phyloP scores from a whole-genome alignment of 306 rosid species.

The Cotoneaster glaucophyllus region DNA sequence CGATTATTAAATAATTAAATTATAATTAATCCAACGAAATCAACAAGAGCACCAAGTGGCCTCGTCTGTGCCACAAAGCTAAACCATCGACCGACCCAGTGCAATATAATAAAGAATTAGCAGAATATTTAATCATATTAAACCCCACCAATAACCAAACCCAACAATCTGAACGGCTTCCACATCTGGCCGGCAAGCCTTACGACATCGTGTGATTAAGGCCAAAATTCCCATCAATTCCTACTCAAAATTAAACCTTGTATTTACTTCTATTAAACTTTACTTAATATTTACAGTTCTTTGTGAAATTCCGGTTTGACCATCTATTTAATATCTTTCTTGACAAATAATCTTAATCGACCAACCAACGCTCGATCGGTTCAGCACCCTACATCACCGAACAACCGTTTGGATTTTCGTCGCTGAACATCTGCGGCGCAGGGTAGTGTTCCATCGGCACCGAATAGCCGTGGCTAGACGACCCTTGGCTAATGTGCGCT shows the following conservation, averaged over 20 bases:
- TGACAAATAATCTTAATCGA: not conserved
- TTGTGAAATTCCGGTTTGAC: not conserved
- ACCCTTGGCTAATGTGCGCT: slow-evolving; percentile 24
- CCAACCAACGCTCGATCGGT: not conserved
- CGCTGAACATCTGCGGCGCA: slow-evolving; percentile 60
- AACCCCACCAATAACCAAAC: not conserved
- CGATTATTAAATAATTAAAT: not conserved
- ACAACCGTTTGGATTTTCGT: slow-evolving; percentile 91
- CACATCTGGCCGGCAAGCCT: not conserved
- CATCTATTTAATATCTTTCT: not conserved
- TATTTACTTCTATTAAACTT: not conserved
- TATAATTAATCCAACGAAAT: not conserved
- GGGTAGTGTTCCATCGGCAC: slow-evolving; percentile 13
- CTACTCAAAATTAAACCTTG: not conserved
- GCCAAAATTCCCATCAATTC: slow-evolving; percentile 1
- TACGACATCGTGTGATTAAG: not conserved
- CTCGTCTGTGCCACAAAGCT: slow-evolving; percentile 2
- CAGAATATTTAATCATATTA: not conserved
- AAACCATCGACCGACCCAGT: not conserved
- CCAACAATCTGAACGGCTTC: slow-evolving; percentile 16
- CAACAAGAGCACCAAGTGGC: not conserved
- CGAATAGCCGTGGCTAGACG: slow-evolving; percentile 26
- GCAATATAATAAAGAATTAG: not conserved
- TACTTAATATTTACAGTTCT: not conserved
- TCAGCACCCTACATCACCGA: slow-evolving; percentile 54